Evolutionary conservation across 2,329 filamentous ascomycete genomes (phyloP), one percentile per base, ranked within the genome.

Genomic region (Scedosporium minutisporum): DNA sequence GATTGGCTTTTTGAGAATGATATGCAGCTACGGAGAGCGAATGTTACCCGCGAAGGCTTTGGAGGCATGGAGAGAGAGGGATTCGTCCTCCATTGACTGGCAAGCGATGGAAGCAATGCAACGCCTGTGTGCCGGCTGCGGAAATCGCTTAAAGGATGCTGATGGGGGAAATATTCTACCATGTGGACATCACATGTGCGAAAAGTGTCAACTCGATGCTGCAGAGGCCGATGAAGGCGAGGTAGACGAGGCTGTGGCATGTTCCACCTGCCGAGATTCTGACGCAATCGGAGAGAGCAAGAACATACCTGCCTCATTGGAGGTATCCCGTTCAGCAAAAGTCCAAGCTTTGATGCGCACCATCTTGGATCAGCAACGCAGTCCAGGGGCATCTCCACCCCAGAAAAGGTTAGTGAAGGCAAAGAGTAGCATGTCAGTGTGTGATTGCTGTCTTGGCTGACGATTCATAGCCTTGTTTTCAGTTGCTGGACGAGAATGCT

Each of bases 1-100:
- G 3, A 69, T 72, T 53, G 64, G 57, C n/a, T 51, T 67, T 7
- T 64, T 73, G 6, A 63, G 71, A 14, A 64, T 66, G 10, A 72
- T 74, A 57, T 73, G 72, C 66, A 63, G 73, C 58, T 69, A 73
- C 53, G 71, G 71, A 3, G 63, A 69, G 60, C 60, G 65, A 4
- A 65, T 73, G 9, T 65, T 73, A 3, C 66, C 68, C 23, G 18
- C 41, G 7, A 10, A 16, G 2, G 57, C 57, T 10, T 21, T 58
- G 7, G 57, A 65, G 41, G 63, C 63, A n/a, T 69, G 67, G 67
- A 46, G 57, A 57, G 51, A 65, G 6, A 27, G 16, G 9, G 38
- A 44, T 14, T 63, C 27, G 16, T n/a, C 44, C 14, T 7, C 18
- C 10, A 21, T 48, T 18, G 44, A 48, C 16, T 48, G 44, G 44